A percentile compares a stretch with the other conserved stretches of the same genome.
phyloP scores from a whole-genome alignment of 202 grass and related monocot genomes.

The Hordeum pubiflorum region DNA sequence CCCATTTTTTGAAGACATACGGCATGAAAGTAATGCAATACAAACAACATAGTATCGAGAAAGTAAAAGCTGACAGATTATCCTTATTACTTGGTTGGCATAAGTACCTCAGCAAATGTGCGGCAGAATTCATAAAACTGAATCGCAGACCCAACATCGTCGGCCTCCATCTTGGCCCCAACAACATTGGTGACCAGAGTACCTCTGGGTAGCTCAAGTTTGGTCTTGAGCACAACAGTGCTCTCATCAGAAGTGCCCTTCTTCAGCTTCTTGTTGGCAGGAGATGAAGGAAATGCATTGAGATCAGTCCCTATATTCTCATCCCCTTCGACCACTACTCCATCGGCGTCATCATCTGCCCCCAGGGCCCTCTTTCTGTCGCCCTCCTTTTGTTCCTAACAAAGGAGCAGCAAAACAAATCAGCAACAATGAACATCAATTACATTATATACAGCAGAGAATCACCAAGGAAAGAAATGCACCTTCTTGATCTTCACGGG shows the following conservation, averaged over 20 bases:
- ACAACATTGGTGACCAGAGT: slow-evolving; percentile 33
- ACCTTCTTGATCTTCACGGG: slow-evolving; percentile 27
- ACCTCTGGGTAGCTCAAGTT: slow-evolving; percentile 40
- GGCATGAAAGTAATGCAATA: no score
- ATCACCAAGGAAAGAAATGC: not conserved
- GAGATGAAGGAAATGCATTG: slow-evolving; percentile 23
- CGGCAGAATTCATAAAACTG: slow-evolving; percentile 73
- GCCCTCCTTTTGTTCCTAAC: slow-evolving; percentile 14
- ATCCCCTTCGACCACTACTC: not conserved
- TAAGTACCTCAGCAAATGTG: slow-evolving; percentile 51
- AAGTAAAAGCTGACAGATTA: not conserved
- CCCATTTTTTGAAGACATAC: not conserved
- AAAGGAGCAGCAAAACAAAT: slow-evolving; percentile 24
- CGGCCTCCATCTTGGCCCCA: slow-evolving; percentile 32
- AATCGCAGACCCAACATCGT: slow-evolving; percentile 52
- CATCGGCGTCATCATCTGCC: slow-evolving; percentile 1
- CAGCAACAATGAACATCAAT: slow-evolving; percentile 5
- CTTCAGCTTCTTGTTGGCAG: slow-evolving; percentile 25
- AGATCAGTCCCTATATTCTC: not conserved
- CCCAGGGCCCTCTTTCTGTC: slow-evolving; percentile 19
- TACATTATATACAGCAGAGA: not conserved
- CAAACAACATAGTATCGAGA: not conserved
- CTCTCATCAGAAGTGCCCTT: slow-evolving; percentile 12
- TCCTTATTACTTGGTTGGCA: not conserved
- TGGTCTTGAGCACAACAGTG: not conserved